Conservation (phyloP, 2,329 filamentous ascomycete genomes). For the Verticillium dahliae region DNA sequence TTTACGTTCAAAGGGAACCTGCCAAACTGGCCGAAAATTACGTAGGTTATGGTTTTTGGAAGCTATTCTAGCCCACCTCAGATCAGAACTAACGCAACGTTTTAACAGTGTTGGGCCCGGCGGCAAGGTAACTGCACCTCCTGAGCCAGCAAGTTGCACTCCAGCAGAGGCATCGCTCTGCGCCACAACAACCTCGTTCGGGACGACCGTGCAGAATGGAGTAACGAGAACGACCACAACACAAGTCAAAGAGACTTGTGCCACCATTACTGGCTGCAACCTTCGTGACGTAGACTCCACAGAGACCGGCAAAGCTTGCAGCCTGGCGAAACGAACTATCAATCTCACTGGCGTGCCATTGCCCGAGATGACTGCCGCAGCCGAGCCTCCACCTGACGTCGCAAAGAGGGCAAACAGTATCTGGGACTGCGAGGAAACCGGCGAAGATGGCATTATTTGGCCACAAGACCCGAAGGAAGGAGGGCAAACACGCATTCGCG, state of each 20-base stretch:
- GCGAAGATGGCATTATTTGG: neutral
- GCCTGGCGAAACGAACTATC: neutral
- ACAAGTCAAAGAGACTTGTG: neutral
- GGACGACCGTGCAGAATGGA: neutral
- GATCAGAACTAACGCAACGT: neutral
- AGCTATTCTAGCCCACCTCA: too few relatives aligned
- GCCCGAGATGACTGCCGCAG: neutral
- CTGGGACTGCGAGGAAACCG: neutral
- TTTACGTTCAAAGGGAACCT: neutral
- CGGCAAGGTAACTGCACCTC: neutral
- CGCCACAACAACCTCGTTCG: neutral
- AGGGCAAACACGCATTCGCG: neutral
- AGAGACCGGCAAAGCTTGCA: neutral
- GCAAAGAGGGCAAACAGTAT: neutral
- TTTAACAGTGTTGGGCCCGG: neutral
- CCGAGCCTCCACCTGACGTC: neutral
- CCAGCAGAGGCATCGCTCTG: constrained; percentile 1
- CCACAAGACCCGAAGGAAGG: neutral
- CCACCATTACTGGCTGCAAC: constrained; percentile 2
- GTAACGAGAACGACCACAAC: neutral
- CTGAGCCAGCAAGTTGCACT: neutral
- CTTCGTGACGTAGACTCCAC: constrained; percentile 1
- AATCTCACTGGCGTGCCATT: neutral
- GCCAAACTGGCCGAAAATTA: constrained; percentile 2
- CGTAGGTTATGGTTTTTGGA: neutral